Base-by-base conservation (phyloP, 768 basidiomycete species). In the Mycena epipterygia region DNA sequence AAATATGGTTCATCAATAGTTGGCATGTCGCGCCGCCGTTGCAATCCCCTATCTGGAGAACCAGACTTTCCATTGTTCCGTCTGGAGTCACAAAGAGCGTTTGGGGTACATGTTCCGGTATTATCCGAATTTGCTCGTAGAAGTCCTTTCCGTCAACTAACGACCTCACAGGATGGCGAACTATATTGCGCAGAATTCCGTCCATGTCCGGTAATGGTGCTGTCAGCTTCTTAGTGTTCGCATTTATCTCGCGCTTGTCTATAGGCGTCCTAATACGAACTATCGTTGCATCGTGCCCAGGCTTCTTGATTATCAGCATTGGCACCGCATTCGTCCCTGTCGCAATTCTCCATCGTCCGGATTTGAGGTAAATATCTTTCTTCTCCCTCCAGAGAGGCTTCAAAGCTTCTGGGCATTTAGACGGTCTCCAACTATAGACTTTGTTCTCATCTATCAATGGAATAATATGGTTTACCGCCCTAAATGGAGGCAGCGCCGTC, bases 1-100 rank as follows among this genome's bases (percentile, higher is more conserved):
- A 81, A 0, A 86, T 76, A 56, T 85, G 76, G 61, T 85, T 85
- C 83, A 85, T 84, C 0, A 86, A 81, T 0, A 82, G 73, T 68
- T 86, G 85, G 74, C 82, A 85, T 0, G 84, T 87, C 5, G 82
- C 83, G 0, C 70, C 65, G 9, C 60, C 73, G 37, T 75, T 75
- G 11, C 42, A 64, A 39, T 81, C 78, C 0, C 79, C 79, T n/a
- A 76, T 74, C 42, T 76, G 80, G 46, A 85, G 74, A 0, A 85
- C 84, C 0, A 74, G 70, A 25, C 81, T 81, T 11, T 80, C 76
- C 79, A 84, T 82, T 3, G 76, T 81, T 0, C 83, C 82, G 59
- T 79, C 77, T 5, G 79, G 79, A 0, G 80, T 84, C 0, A 75
- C 71, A 48, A 83, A 79, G 0, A 79, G 62, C 12, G 75, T 63